Base-by-base conservation (phyloP, 1,139 yeast species). In the Yamadazyma dendronema region DNA sequence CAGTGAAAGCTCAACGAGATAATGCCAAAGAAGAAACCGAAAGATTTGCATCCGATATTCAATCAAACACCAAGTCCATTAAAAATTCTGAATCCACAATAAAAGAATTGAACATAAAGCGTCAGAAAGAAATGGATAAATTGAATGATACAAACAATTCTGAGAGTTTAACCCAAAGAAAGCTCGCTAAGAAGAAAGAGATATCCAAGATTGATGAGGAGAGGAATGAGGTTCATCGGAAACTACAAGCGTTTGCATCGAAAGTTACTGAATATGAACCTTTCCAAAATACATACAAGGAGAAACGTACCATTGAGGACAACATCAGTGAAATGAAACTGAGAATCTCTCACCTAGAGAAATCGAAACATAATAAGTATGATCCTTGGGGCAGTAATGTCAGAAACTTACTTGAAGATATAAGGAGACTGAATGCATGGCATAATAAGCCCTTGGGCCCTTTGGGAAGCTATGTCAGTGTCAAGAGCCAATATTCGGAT, bases 381-480 rank as follows among this genome's bases (percentile, higher is more conserved):
- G 55, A 63, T 3, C 75, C 81, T 0, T 84, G 77, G 71, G 81
- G 78, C 4, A 41, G 47, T 1, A 59, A 60, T 12, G 71, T 80
- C 59, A 61, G 56, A 16, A 35, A 40, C 1, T 60, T 79, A 5
- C 50, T 83, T 8, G 46, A 50, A 2, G 75, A 63, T 2, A 75
- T 86, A 10, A 52, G 63, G 14, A 46, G 49, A 6, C 50, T 30
- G 42, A 46, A 32, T 24, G 53, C 37, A 63, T 85, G 75, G 71
- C 67, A 65, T 15, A 47, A 55, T 2, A 52, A 49, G 16, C 95
- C 95, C 0, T 57, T 85, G n/a, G 98, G 98, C 0, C 99, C 99
- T 0, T 42, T 90, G 1, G 97, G 97, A 0, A 50, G 69, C 7
- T 65, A 65, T 41, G 67, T 89, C 3, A 67, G 75, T 8, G 65